Evolutionary conservation across 257 asterid genomes (phyloP).

Genomic region (Nicotiana knightiana): DNA sequence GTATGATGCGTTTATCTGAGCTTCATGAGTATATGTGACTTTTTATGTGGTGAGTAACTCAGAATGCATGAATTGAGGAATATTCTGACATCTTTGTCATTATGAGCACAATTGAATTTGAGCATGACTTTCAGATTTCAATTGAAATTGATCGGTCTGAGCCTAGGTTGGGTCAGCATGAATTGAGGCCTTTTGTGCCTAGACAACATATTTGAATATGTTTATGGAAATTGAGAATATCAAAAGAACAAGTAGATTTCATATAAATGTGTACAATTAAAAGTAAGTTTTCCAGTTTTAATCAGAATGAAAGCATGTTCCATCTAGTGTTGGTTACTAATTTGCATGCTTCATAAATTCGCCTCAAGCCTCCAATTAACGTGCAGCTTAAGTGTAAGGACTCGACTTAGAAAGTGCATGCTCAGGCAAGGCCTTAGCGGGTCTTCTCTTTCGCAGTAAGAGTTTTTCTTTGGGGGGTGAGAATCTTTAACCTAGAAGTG

Average conservation of each 20-base stretch:
- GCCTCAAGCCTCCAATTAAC: background rate
- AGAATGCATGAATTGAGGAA: too few species aligned
- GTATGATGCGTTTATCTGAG: background rate
- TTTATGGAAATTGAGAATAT: background rate
- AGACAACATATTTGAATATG: background rate
- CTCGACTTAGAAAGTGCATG: background rate
- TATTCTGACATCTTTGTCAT: background rate
- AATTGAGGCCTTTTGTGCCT: background rate
- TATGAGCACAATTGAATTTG: background rate
- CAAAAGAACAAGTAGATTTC: background rate
- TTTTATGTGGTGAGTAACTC: background rate
- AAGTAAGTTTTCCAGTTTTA: background rate
- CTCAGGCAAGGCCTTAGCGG: background rate
- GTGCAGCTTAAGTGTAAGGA: background rate
- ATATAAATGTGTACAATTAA: background rate
- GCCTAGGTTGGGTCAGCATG: background rate
- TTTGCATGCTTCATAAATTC: background rate
- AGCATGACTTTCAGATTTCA: background rate
- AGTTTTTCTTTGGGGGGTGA: background rate
- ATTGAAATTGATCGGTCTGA: background rate
- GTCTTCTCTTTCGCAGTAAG: background rate
- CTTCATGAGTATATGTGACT: background rate
- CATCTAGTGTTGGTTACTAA: background rate
- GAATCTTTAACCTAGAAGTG: background rate
- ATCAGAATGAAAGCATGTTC: background rate